Base-by-base conservation (phyloP, 2,329 filamentous ascomycete species). In the Aspergillus puulaauensis region DNA sequence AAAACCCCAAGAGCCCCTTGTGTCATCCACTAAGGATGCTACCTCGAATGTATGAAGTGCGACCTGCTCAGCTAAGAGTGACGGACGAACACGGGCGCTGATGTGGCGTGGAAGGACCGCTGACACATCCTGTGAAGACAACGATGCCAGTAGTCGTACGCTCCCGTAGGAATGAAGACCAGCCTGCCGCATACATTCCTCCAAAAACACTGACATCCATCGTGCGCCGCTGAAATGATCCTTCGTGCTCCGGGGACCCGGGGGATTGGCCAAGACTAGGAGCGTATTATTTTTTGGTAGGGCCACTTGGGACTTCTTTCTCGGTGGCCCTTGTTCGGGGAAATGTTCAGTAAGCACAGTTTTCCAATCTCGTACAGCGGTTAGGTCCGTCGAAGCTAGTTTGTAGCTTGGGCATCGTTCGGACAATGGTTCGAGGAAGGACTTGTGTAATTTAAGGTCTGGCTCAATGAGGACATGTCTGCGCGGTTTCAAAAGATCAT, bases 391-490 rank as follows among this genome's bases (percentile, higher is more conserved):
- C 0, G 74, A 58, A 71, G 88, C 54, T 46, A 90, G 68, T 37
- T 76, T 74, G 60, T 78, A 81, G 50, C 67, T 73, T 6, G 78
- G 74, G 52, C 80, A 79, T 2, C 76, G 76, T 1, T 80, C 67
- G 6, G 84, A 71, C 2, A 92, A 77, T 0, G 83, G 78, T 17
- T 82, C 66, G 23, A 96, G 83, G 59, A 88, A 85, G 0, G 83
- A 78, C 1, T 75, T 61, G 70, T 90, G 93, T 3, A 82, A 66
- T 0, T 79, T 74, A 2, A 75, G 72, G 35, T 90, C 83, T 3
- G 87, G 86, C 68, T 98, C 93, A 74, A 97, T 81, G 43, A 99
- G 80, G 45, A 97, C 77, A 77, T 99, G 95, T 5, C 85, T 87
- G 57, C 91, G 86, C 4, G 93, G 93, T 66, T 91, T 77, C 7